phyloP scores from a whole-genome alignment of 257 asterid genomes.

The Solanum appendiculatum region DNA sequence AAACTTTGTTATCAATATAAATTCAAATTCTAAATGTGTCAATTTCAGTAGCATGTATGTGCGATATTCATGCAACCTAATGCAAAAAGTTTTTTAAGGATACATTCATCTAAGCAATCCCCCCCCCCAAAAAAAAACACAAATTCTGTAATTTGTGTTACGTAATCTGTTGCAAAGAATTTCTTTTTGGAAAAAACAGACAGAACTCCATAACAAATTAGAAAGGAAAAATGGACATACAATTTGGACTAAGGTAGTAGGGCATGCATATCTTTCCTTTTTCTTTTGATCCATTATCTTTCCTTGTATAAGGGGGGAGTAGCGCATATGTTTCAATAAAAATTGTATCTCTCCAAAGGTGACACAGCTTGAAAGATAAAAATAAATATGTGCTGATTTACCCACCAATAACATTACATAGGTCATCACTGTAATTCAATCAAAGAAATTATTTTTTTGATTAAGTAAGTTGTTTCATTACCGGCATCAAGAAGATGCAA shows the following conservation, averaged over 20 bases:
- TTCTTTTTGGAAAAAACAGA: background rate
- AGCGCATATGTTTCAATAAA: background rate
- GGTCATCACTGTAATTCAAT: background rate
- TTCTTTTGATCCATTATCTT: background rate
- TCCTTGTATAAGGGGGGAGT: background rate
- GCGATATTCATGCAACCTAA: background rate
- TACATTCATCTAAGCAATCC: background rate
- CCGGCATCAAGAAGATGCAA: background rate
- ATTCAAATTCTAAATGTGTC: background rate
- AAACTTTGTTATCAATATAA: background rate
- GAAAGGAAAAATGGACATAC: background rate
- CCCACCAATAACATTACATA: background rate
- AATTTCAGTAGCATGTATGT: background rate
- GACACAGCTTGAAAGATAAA: background rate
- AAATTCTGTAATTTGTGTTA: background rate
- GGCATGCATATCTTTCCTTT: background rate
- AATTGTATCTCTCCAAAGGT: background rate
- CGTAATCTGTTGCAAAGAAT: background rate
- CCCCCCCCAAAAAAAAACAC: background rate
- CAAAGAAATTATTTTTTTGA: background rate
- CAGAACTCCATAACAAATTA: background rate
- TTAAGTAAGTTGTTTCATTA: background rate
- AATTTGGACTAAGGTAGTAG: background rate
- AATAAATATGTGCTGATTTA: background rate
- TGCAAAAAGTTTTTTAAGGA: background rate